These are phyloP conservation scores for Sutorius eximius DNA, from an alignment of 1,284 basidiomycete species.

Conservation along the genomic window DNA sequence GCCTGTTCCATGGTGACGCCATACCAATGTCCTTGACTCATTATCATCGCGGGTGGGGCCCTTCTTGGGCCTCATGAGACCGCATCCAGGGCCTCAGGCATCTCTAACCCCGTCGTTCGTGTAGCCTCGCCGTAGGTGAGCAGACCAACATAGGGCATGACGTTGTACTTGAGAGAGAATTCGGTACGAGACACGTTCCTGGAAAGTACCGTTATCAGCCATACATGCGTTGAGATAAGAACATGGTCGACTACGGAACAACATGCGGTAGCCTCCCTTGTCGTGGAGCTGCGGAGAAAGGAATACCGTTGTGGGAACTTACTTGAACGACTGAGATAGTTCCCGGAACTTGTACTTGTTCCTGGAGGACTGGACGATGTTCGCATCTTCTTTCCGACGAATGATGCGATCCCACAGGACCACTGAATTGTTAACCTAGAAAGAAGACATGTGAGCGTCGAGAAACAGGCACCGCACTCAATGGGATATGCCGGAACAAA, in stretches of 20 bases:
- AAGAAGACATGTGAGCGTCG: slow-evolving; percentile 12
- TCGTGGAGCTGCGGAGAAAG: slow-evolving; percentile 10
- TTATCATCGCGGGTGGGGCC: background rate
- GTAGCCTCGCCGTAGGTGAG: slow-evolving; percentile 77
- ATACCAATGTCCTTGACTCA: slow-evolving; percentile 8
- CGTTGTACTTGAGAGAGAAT: slow-evolving; percentile 83
- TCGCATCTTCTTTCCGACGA: slow-evolving; percentile 71
- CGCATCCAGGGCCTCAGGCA: slow-evolving; percentile 45
- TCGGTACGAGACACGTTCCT: slow-evolving; percentile 66
- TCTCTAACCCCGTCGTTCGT: slow-evolving; percentile 56
- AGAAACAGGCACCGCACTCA: slow-evolving; percentile 5
- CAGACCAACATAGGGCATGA: slow-evolving; percentile 87
- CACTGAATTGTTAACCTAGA: slow-evolving; percentile 75
- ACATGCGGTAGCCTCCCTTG: slow-evolving; percentile 21
- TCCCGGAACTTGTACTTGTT: slow-evolving; percentile 89
- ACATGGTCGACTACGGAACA: slow-evolving; percentile 14
- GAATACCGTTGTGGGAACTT: slow-evolving; percentile 35
- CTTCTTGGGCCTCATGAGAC: slow-evolving; percentile 23
- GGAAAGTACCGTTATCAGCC: slow-evolving; percentile 21
- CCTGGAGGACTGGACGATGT: slow-evolving; percentile 50
- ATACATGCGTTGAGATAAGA: slow-evolving; percentile 17
- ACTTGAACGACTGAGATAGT: slow-evolving; percentile 77
- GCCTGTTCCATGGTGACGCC: slow-evolving; percentile 15
- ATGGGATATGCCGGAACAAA: slow-evolving; percentile 5
- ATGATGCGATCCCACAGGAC: slow-evolving; percentile 93